Evolutionary conservation across 1,139 yeast species (phyloP), one percentile per base, ranked within the genome.

Genomic region (Yamadazyma dendronema): DNA sequence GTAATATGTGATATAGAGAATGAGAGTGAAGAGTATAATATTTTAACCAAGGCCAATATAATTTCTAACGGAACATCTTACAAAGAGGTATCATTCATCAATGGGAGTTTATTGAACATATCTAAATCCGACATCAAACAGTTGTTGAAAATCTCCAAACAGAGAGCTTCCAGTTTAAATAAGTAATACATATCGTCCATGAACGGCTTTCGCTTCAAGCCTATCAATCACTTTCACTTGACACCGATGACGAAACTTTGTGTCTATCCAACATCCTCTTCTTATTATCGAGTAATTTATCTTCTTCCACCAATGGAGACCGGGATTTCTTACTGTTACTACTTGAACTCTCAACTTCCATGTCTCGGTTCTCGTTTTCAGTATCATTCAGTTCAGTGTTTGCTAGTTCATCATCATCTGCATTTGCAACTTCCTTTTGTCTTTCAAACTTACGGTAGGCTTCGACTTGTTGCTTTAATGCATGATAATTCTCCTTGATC

Each of bases 141-240:
- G 38, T 72, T 85, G 0, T 57, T 83, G 6, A 55, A 56, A 2
- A 53, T 77, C 17, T 69, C 85, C 0, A 61, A 56, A 33, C 41
- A 59, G 31, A 70, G 63, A 39, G 49, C 59, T 19, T 6, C 15
- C 21, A 21, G 23, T 12, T 17, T 31, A 31, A 15, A 23, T 26
- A 30, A n/a, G n/a, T n/a, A n/a, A n/a, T n/a, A n/a, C n/a, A n/a
- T n/a, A n/a, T n/a, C n/a, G n/a, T n/a, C n/a, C n/a, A n/a, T n/a
- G n/a, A n/a, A n/a, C n/a, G n/a, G n/a, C n/a, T n/a, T n/a, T n/a
- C n/a, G n/a, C n/a, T n/a, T n/a, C n/a, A n/a, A n/a, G n/a, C n/a
- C n/a, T n/a, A n/a, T 13, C 14, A 34, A 2, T 29, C 33, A 25
- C 36, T 34, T 16, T 28, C 36, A 24, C 12, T 14, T 21, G 27